Evolutionary conservation across 2,329 filamentous ascomycete genomes (phyloP).

Genomic region (Trichoderma endophyticum): DNA sequence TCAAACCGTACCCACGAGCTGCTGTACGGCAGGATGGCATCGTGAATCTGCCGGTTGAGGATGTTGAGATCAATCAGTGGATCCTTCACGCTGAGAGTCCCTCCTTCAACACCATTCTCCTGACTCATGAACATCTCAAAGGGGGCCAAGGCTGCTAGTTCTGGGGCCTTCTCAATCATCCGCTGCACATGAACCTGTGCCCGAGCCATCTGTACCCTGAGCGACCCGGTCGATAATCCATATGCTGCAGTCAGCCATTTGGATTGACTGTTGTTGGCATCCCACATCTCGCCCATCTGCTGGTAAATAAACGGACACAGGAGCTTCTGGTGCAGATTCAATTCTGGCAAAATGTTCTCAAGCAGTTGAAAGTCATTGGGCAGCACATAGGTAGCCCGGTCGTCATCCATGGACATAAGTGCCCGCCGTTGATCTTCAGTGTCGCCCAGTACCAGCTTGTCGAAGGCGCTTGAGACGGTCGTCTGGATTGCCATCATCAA

Average conservation of each 20-base stretch:
- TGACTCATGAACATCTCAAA: background rate
- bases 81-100: background rate
- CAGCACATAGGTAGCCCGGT: constrained; percentile 39
- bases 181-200: background rate
- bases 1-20: constrained; percentile 29
- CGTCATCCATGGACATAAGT: constrained; percentile 29
- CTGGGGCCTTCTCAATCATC: background rate
- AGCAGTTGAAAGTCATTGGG: constrained; percentile 28
- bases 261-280: background rate
- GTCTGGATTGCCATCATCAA: constrained; percentile 26
- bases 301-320: constrained; percentile 36
- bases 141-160: background rate
- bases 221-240: background rate
- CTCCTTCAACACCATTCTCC: background rate
- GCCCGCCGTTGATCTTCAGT: background rate
- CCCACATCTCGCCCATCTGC: constrained; percentile 21
- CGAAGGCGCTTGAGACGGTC: constrained; percentile 23
- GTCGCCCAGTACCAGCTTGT: background rate
- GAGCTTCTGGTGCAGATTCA: constrained; percentile 33
- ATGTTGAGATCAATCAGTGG: constrained; percentile 24
- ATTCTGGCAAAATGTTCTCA: constrained; percentile 23
- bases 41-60: constrained; percentile 26
- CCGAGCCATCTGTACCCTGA: background rate
- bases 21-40: constrained; percentile 23
- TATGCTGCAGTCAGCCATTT: background rate